These are phyloP conservation scores for Pichia sp. DNA, from an alignment of 1,139 yeast genomes.

Conservation along the genomic window DNA sequence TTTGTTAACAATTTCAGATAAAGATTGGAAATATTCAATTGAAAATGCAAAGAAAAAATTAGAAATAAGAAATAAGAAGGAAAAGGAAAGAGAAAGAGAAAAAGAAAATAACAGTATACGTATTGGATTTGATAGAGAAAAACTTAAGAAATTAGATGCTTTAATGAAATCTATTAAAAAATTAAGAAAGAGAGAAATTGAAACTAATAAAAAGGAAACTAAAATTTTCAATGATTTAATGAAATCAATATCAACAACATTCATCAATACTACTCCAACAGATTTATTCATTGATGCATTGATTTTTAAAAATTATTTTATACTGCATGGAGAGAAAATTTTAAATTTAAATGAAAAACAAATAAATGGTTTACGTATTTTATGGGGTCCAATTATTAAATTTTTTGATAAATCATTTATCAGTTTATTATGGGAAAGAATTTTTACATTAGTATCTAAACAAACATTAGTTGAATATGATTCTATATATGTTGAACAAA, in stretches of 20 bases:
- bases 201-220: background rate
- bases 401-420: conserved; percentile 24
- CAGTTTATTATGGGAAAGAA: conserved; percentile 13
- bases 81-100: conserved; percentile 28
- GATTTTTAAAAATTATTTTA: conserved; percentile 23
- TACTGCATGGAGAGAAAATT: conserved; percentile 19
- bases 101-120: background rate
- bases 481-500: conserved; percentile 1
- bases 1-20: background rate
- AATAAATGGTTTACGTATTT: conserved; percentile 23
- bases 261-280: conserved; percentile 34
- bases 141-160: conserved; percentile 14
- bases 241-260: conserved; percentile 26
- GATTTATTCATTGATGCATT: conserved; percentile 25
- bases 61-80: conserved; percentile 25
- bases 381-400: conserved; percentile 30
- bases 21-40: conserved; percentile 24
- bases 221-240: background rate
- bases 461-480: conserved; percentile 7
- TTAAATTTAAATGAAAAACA: conserved; percentile 21
- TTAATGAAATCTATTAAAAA: conserved; percentile 32
- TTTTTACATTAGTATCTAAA: conserved; percentile 13
- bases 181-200: conserved; percentile 37
- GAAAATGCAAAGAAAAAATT: conserved; percentile 17
- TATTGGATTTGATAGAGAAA: background rate